These are phyloP conservation scores for Ceratocystiopsis sp. DNA, from an alignment of 2,329 filamentous ascomycete genomes.

Conservation along the genomic window DNA sequence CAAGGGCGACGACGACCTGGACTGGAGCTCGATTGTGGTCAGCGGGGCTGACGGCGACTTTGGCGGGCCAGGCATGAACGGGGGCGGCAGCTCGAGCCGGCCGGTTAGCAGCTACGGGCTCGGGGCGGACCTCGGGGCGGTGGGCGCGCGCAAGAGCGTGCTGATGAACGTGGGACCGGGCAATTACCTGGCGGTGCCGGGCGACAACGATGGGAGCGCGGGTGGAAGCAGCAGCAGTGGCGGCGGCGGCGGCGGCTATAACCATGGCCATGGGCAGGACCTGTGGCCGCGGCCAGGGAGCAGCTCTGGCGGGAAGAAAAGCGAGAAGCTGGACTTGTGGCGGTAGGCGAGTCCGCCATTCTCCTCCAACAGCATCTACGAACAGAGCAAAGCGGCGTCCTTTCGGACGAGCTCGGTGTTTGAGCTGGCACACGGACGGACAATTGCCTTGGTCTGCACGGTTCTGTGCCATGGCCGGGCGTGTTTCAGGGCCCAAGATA, in stretches of 20 bases:
- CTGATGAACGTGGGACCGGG: constrained; percentile 34
- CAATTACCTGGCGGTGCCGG: constrained; percentile 35
- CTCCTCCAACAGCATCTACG: too few species aligned
- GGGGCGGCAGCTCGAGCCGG: constrained; percentile 17
- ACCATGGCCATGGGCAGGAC: constrained; percentile 14
- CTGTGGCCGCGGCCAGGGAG: constrained; percentile 27
- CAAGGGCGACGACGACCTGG: constrained; percentile 38
- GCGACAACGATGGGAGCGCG: constrained; percentile 10
- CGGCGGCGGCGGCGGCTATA: constrained; percentile 2
- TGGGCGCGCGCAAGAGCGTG: constrained; percentile 35
- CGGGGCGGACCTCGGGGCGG: constrained; percentile 33
- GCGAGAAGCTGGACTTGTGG: constrained; percentile 25
- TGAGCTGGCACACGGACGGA: too few species aligned
- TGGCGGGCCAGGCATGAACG: constrained; percentile 10
- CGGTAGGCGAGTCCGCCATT: constrained; percentile 15
- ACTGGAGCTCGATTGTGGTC: constrained; percentile 41
- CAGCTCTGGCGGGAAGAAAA: constrained; percentile 22
- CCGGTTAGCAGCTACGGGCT: constrained; percentile 41
- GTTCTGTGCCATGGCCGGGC: too few species aligned
- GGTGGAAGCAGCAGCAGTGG: constrained; percentile 5
- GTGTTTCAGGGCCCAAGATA: too few species aligned
- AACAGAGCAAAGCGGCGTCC: too few species aligned
- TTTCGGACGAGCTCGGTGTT: too few species aligned
- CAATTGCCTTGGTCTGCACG: too few species aligned
- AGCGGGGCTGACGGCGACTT: constrained; percentile 14